phyloP scores from a whole-genome alignment of 2,329 filamentous ascomycete species.

The Fonsecaea pedrosoi region DNA sequence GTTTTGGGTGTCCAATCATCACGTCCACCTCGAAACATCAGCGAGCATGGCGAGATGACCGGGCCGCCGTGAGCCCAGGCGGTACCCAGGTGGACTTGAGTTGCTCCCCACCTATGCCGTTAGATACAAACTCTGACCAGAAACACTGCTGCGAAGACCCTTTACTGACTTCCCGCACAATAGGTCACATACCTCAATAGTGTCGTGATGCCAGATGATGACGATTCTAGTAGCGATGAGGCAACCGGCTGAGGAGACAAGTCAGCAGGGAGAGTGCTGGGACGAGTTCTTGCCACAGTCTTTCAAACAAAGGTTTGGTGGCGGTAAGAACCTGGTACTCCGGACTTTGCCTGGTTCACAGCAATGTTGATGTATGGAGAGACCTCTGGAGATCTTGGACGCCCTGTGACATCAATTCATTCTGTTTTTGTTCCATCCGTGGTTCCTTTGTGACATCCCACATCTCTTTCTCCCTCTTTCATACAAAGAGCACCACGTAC shows the following conservation, averaged over 20 bases:
- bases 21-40: background rate
- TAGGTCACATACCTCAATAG: conserved; percentile 75
- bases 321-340: background rate
- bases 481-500: background rate
- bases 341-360: background rate
- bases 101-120: conserved; percentile 4
- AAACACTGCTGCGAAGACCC: background rate
- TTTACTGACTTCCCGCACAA: conserved; percentile 26
- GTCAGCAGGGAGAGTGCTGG: conserved; percentile 6
- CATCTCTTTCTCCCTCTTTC: background rate
- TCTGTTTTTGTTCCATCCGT: background rate
- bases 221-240: conserved; percentile 34
- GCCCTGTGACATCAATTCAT: background rate
- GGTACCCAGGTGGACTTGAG: conserved; percentile 10
- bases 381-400: background rate
- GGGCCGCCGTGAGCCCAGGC: conserved; percentile 20
- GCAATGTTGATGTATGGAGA: background rate
- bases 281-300: conserved; percentile 11
- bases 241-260: conserved; percentile 26
- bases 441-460: background rate
- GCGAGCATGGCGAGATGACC: background rate
- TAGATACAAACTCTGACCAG: conserved; percentile 7
- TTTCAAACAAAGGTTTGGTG: background rate
- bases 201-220: conserved; percentile 74
- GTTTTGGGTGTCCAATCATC: conserved; percentile 11